Evolutionary conservation across 345 rosid species (phyloP).

Genomic region (Abelmoschus esculentus): DNA sequence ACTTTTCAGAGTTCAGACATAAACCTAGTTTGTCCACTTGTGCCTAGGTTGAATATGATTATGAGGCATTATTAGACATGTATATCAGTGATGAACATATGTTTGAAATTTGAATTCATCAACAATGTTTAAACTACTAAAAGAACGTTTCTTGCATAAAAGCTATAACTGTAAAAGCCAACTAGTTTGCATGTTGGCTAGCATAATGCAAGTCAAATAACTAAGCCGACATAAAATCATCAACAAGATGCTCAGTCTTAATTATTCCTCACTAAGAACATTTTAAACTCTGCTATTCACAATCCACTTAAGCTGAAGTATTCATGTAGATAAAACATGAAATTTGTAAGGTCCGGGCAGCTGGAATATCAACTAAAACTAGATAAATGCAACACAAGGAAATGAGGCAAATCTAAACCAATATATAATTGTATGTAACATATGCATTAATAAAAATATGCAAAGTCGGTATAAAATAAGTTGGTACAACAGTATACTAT

Average conservation of each 20-base stretch:
- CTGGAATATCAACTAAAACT: background rate
- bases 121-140: background rate
- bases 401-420: background rate
- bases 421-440: background rate
- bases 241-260: background rate
- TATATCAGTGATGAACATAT: background rate
- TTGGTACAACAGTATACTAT: background rate
- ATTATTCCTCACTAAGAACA: constrained; percentile 1
- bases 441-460: background rate
- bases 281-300: background rate
- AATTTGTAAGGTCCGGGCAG: background rate
- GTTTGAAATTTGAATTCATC: background rate
- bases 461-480: background rate
- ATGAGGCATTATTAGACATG: background rate
- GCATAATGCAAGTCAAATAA: background rate
- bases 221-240: background rate
- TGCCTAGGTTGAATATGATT: background rate
- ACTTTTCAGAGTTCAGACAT: background rate
- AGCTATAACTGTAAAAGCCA: background rate
- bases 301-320: background rate
- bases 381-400: constrained; percentile 1
- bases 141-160: background rate
- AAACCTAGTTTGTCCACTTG: background rate
- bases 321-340: background rate
- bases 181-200: background rate